Evolutionary conservation across 768 basidiomycete genomes (phyloP).

Genomic region (Krasilnikovozyma curviuscula): DNA sequence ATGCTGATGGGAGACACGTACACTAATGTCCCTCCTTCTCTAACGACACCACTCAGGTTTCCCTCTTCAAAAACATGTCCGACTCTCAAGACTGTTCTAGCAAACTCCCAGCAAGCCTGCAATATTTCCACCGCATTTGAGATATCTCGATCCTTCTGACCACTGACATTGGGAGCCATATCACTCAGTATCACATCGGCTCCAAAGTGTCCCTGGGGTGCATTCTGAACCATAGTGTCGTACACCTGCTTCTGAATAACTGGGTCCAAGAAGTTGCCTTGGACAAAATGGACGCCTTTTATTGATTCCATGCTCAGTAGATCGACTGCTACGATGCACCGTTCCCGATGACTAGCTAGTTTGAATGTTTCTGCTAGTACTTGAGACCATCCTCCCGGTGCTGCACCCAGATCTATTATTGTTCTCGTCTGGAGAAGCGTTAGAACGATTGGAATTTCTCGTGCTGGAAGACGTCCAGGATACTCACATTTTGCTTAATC

Average conservation of each 20-base stretch:
- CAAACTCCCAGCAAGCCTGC: conserved; percentile 43
- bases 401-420: conserved; percentile 75
- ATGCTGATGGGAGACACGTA: conserved; percentile 13
- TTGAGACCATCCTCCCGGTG: conserved; percentile 65
- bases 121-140: conserved; percentile 54
- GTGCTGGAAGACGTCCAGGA: conserved; percentile 30
- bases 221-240: conserved; percentile 25
- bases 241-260: conserved; percentile 33
- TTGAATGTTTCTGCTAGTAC: conserved; percentile 40
- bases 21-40: conserved; percentile 23
- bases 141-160: conserved; percentile 46
- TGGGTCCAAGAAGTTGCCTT: conserved; percentile 56
- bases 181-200: conserved; percentile 5
- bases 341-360: conserved; percentile 6
- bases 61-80: conserved; percentile 5
- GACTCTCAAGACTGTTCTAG: not conserved
- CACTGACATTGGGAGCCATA: conserved; percentile 48
- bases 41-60: conserved; percentile 4
- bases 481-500: conserved; percentile 31
- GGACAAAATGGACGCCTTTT: conserved; percentile 49
- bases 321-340: conserved; percentile 57
- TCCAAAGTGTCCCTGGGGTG: conserved; percentile 16
- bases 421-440: conserved; percentile 11
- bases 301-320: conserved; percentile 52
- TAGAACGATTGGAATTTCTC: conserved; percentile 7